Evolutionary conservation across 805 yeast genomes (phyloP), one percentile per base, ranked within the genome.

Genomic region (Isabelozyma pseudorhagii): DNA sequence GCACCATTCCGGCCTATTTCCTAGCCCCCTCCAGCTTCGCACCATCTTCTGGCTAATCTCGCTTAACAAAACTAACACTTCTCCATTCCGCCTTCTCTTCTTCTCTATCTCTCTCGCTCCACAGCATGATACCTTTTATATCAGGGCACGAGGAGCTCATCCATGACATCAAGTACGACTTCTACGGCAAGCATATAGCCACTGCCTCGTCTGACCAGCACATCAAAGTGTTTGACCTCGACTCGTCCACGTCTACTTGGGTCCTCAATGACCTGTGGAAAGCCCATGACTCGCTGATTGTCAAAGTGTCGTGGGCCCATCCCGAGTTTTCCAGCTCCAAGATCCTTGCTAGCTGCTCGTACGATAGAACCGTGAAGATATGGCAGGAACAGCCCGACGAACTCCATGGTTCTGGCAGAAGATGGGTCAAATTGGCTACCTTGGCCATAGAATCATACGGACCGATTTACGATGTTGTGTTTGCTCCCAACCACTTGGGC

Each of bases 201-300:
- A 93, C 97, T 0, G 92, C 96, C 51, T 89, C 97, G 4, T 89
- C 96, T 0, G 99, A 94, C 68, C 97, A 92, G 60, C 96, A 89
- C 61, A 80, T 94, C 53, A 89, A 90, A 61, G 92, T 94, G 31
- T 94, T 91, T 64, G 93, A 89, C 62, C 72, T 87, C 34, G 88
- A 85, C 57, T 68, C 83, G 13, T 70, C 78, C 27, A 77, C 85
- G 1, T 81, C 79, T n/a, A 78, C 83, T 15, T 94, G 98, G 98
- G 80, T 81, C 15, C 69, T 89, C 49, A 84, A 85, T 60, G 97
- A 93, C 67, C 84, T 88, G 44, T 94, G 97, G 96, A 88, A 87
- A 56, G 98, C 98, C 0, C 99, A 94, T 63, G 97, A 94, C 59
- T 84, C 96, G 7, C 81, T 91, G 50, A 81, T 94, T 25, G 87